A percentile compares a stretch with the other conserved stretches of the same genome.
phyloP scores from a whole-genome alignment of 257 asterid species.

The Fraxinus quadrangulata region DNA sequence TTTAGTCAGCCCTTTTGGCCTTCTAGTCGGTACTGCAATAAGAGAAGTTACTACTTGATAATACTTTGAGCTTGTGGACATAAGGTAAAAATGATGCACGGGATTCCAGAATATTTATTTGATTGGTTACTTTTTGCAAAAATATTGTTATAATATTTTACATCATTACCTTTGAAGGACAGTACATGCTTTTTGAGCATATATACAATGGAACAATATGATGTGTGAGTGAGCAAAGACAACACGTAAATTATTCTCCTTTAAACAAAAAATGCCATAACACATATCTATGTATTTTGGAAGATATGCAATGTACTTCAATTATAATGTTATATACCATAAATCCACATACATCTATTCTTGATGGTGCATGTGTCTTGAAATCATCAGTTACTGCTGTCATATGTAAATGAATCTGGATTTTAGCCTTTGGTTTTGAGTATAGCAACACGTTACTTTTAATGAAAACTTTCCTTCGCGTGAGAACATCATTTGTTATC shows the following conservation, averaged over 20 bases:
- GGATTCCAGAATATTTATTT: neutral
- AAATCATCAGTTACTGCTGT: neutral
- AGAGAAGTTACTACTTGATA: neutral
- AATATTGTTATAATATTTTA: too few relatives aligned
- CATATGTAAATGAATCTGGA: neutral
- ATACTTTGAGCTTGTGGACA: neutral
- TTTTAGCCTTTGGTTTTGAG: neutral
- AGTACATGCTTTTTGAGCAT: too few relatives aligned
- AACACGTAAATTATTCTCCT: neutral
- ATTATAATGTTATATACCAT: neutral
- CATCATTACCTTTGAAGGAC: too few relatives aligned
- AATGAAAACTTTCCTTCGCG: neutral
- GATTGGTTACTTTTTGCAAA: neutral
- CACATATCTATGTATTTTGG: neutral
- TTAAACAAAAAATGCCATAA: neutral
- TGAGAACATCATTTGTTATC: neutral
- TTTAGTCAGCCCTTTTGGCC: neutral
- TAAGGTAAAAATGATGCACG: neutral
- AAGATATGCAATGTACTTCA: constrained; percentile 4
- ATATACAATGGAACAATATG: too few relatives aligned
- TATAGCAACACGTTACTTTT: neutral
- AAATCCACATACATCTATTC: neutral
- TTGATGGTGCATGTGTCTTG: neutral
- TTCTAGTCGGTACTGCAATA: neutral
- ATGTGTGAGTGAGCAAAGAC: too few relatives aligned